phyloP scores from a whole-genome alignment of 345 rosid species.

The Bruguiera sexangula region DNA sequence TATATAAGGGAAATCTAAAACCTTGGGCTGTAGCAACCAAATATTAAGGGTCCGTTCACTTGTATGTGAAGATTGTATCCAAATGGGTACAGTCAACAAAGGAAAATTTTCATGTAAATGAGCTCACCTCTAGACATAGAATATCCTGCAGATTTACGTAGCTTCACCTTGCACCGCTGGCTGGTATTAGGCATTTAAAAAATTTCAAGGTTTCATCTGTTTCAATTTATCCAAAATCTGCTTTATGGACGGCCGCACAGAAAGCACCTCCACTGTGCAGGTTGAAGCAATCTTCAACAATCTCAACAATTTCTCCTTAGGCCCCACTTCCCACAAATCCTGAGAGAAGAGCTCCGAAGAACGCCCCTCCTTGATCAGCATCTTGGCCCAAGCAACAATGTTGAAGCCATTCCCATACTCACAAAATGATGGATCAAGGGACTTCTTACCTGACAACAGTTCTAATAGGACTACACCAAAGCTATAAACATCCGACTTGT shows the following conservation, averaged over 20 bases:
- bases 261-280: constrained; percentile 54
- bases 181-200: neutral
- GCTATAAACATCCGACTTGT: constrained; percentile 74
- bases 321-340: constrained; percentile 52
- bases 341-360: constrained; percentile 41
- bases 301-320: constrained; percentile 42
- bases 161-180: constrained; percentile 3
- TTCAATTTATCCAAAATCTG: constrained; percentile 53
- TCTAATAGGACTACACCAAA: constrained; percentile 62
- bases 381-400: constrained; percentile 59
- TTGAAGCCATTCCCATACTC: constrained; percentile 62
- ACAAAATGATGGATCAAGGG: constrained; percentile 67
- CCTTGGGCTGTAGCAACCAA: neutral
- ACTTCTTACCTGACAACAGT: constrained; percentile 58
- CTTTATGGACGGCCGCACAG: constrained; percentile 53
- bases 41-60: neutral
- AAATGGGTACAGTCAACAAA: neutral
- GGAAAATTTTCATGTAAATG: neutral
- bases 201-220: constrained; percentile 41
- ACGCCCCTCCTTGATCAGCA: constrained; percentile 55
- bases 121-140: constrained; percentile 17
- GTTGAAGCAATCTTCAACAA: constrained; percentile 49
- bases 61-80: neutral
- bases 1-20: too few relatives aligned
- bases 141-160: constrained; percentile 6